These are phyloP conservation scores for Pythium insidiosum DNA, from an alignment of 352 stramenopile species.

Conservation along the genomic window DNA sequence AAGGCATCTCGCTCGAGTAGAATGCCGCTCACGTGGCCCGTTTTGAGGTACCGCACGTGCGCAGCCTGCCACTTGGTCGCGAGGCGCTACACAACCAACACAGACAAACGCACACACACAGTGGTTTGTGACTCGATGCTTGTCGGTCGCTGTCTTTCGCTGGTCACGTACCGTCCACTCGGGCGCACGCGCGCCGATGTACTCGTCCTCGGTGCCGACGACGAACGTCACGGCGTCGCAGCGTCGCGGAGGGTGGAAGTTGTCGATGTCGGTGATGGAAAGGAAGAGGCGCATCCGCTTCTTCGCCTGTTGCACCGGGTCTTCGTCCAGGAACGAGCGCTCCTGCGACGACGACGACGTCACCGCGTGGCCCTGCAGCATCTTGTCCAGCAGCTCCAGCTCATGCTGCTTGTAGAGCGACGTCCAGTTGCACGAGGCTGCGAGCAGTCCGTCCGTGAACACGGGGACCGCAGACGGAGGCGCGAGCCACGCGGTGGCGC, in stretches of 20 bases:
- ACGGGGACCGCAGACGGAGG: conserved; percentile 61
- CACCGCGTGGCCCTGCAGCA: conserved; percentile 26
- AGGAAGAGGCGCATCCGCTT: conserved; percentile 72
- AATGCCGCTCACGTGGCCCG: conserved; percentile 73
- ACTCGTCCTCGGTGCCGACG: conserved; percentile 69
- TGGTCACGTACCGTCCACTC: conserved; percentile 35
- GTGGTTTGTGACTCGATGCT: no score
- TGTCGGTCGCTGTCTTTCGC: no score
- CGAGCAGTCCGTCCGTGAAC: conserved; percentile 68
- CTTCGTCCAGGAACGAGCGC: conserved; percentile 21
- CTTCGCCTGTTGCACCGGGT: conserved; percentile 61
- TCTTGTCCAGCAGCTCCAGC: conserved; percentile 58
- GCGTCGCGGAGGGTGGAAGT: conserved; percentile 54
- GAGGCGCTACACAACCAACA: conserved; percentile 43
- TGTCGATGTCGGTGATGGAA: conserved; percentile 79
- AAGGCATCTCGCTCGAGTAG: conserved; percentile 64
- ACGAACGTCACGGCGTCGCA: conserved; percentile 71
- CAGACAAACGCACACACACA: no score
- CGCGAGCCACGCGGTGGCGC: conserved; percentile 58
- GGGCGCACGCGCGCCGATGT: conserved; percentile 49
- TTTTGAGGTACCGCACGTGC: conserved; percentile 56
- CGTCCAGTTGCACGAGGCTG: conserved; percentile 68
- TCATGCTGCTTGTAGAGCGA: conserved; percentile 66
- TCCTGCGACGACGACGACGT: conserved; percentile 9
- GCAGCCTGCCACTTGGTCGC: conserved; percentile 44